phyloP scores from a whole-genome alignment of 805 yeast species.

The Millerozyma miso region DNA sequence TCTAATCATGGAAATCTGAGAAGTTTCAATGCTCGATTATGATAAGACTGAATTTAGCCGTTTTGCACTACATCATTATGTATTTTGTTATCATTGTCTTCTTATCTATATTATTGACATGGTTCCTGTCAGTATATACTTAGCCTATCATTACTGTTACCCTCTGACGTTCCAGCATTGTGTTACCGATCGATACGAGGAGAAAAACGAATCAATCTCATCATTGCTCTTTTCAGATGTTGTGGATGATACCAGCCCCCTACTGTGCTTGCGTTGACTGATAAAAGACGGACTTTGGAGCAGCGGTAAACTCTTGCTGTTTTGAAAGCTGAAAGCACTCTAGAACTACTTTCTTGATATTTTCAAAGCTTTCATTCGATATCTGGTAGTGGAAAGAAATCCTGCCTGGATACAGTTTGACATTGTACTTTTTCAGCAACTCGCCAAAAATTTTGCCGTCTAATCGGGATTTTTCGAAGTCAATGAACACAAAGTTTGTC shows the following conservation, averaged over 20 bases:
- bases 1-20: not conserved
- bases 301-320: conserved; percentile 40
- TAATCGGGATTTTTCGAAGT: conserved; percentile 27
- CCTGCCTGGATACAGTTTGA: conserved; percentile 68
- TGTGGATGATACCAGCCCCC: too few relatives aligned
- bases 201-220: too few relatives aligned
- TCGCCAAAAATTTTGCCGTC: conserved; percentile 19
- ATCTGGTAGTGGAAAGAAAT: conserved; percentile 69
- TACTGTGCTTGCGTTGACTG: conserved; percentile 1
- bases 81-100: not conserved
- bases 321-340: conserved; percentile 56
- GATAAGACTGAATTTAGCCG: not conserved
- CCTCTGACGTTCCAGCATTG: too few relatives aligned
- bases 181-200: too few relatives aligned
- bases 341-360: conserved; percentile 45
- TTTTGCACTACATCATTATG: not conserved
- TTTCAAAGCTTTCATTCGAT: conserved; percentile 27
- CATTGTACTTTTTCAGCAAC: conserved; percentile 52
- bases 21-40: not conserved
- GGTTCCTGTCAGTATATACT: too few relatives aligned
- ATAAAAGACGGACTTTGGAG: conserved; percentile 6
- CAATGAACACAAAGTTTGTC: conserved; percentile 40
- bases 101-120: too few relatives aligned
- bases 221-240: not conserved
- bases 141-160: too few relatives aligned